These are phyloP conservation scores for Sequoiadendron giganteum DNA, from an alignment of 75 land plant species.

Conservation along the genomic window DNA sequence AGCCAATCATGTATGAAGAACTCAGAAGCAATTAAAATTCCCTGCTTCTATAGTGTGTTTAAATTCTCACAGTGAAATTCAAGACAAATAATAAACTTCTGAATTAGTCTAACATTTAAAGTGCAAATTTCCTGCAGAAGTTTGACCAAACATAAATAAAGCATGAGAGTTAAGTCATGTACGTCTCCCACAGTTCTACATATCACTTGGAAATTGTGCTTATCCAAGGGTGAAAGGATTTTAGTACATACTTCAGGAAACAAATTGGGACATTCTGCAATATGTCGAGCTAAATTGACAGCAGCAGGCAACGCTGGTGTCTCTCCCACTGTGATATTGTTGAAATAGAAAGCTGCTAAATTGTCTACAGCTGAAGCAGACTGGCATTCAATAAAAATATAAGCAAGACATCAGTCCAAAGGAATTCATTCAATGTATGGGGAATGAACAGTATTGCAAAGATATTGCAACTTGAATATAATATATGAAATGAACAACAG, in stretches of 20 bases:
- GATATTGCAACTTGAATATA: not conserved
- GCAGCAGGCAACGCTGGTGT: slow-evolving; percentile 64
- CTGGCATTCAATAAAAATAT: slow-evolving; percentile 34
- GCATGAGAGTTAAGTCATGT: not conserved
- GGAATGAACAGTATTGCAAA: not conserved
- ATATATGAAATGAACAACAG: not conserved
- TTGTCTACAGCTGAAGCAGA: slow-evolving; percentile 90
- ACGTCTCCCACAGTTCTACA: not conserved
- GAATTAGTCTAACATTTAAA: not conserved
- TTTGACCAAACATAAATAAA: not conserved
- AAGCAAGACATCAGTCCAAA: not conserved
- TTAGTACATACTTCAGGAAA: slow-evolving; percentile 67
- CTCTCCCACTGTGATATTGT: slow-evolving; percentile 82
- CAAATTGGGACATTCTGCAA: slow-evolving; percentile 82
- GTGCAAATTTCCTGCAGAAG: not conserved
- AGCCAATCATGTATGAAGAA: not conserved
- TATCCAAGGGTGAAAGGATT: not conserved
- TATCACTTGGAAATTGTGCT: not conserved
- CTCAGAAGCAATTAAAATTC: not conserved
- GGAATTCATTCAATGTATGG: slow-evolving; percentile 1
- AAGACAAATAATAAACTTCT: not conserved
- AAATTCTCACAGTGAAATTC: not conserved
- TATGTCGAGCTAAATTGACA: slow-evolving; percentile 70
- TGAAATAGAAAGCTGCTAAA: slow-evolving; percentile 90
- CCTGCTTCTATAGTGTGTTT: not conserved